Conservation (phyloP, 2,329 filamentous ascomycete genomes). For the Colletotrichum sp. region DNA sequence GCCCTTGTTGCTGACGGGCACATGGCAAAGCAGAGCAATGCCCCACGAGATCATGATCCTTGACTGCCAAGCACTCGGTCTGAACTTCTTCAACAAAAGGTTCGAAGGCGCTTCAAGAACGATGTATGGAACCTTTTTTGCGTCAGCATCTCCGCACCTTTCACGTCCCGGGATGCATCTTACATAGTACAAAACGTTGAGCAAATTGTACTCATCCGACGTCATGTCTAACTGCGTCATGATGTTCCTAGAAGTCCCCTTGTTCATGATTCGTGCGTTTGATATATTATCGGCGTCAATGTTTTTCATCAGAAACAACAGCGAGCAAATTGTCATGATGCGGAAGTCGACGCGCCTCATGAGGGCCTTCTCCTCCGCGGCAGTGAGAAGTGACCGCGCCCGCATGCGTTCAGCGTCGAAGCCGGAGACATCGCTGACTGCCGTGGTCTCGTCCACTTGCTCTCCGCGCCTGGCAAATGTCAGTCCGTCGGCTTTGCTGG, state of each 20-base stretch:
- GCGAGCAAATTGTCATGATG: slow-evolving; percentile 33
- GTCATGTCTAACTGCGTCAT: slow-evolving; percentile 43
- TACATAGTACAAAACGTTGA: slow-evolving; percentile 45
- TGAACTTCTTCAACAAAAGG: slow-evolving; percentile 41
- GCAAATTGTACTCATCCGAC: slow-evolving; percentile 43
- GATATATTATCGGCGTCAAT: slow-evolving; percentile 43
- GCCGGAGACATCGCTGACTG: slow-evolving; percentile 28
- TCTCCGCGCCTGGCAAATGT: slow-evolving; percentile 25
- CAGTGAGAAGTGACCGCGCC: slow-evolving; percentile 25
- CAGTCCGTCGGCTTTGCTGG: neutral
- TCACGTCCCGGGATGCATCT: neutral
- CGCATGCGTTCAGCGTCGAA: slow-evolving; percentile 40
- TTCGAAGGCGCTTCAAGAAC: slow-evolving; percentile 44
- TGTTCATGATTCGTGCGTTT: slow-evolving; percentile 45
- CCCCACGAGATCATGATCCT: slow-evolving; percentile 47
- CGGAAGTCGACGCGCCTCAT: slow-evolving; percentile 28
- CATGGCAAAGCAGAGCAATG: slow-evolving; percentile 36
- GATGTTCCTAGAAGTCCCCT: slow-evolving; percentile 42
- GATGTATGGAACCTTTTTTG: slow-evolving; percentile 39
- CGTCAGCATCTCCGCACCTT: neutral
- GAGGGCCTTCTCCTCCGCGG: slow-evolving; percentile 28
- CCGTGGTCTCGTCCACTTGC: slow-evolving; percentile 19
- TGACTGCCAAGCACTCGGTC: slow-evolving; percentile 43
- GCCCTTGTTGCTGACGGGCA: slow-evolving; percentile 38
- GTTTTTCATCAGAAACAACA: slow-evolving; percentile 46